These are phyloP conservation scores for Malassezia vespertilionis DNA, from an alignment of 1,284 basidiomycete species.

Conservation along the genomic window DNA sequence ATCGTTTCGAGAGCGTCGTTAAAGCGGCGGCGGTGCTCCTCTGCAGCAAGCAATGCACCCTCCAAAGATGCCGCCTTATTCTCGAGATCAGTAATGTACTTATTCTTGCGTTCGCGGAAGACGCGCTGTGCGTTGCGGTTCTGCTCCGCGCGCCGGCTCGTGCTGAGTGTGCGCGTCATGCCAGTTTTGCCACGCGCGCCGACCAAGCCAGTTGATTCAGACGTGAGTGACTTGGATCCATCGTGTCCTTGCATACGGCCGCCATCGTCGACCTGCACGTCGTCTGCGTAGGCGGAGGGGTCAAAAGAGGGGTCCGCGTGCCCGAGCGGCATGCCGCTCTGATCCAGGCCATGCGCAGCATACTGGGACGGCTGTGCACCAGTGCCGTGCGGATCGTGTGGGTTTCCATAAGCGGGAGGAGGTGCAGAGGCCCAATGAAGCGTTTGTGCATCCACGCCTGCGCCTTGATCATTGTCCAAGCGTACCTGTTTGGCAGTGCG, in stretches of 20 bases:
- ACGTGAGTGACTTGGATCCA: slow-evolving; percentile 10
- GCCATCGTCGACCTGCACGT: slow-evolving; percentile 8
- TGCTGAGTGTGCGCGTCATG: slow-evolving; percentile 25
- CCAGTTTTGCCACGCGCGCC: slow-evolving; percentile 18
- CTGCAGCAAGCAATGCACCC: slow-evolving; percentile 24
- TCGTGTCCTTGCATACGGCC: slow-evolving; percentile 6
- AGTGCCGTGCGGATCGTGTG: slow-evolving; percentile 4
- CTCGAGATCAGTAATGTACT: slow-evolving; percentile 17
- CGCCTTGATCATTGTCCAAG: slow-evolving; percentile 9
- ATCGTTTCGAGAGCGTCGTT: slow-evolving; percentile 30
- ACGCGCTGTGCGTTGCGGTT: slow-evolving; percentile 26
- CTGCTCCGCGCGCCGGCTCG: slow-evolving; percentile 33
- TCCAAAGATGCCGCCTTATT: slow-evolving; percentile 19
- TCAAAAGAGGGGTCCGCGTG: slow-evolving; percentile 12
- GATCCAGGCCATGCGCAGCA: slow-evolving; percentile 13
- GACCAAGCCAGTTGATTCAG: slow-evolving; percentile 16
- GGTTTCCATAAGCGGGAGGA: slow-evolving; percentile 12
- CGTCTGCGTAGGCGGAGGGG: slow-evolving; percentile 10
- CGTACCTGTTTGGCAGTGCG: slow-evolving; percentile 15
- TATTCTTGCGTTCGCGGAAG: slow-evolving; percentile 24
- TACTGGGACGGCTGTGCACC: background rate
- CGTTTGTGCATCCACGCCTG: slow-evolving; percentile 10
- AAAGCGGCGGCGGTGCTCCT: slow-evolving; percentile 27
- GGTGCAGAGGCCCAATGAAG: slow-evolving; percentile 15
- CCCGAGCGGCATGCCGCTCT: slow-evolving; percentile 8